Evolutionary conservation across 139 green algal genomes (phyloP).

Genomic region (Volvox africanus): DNA sequence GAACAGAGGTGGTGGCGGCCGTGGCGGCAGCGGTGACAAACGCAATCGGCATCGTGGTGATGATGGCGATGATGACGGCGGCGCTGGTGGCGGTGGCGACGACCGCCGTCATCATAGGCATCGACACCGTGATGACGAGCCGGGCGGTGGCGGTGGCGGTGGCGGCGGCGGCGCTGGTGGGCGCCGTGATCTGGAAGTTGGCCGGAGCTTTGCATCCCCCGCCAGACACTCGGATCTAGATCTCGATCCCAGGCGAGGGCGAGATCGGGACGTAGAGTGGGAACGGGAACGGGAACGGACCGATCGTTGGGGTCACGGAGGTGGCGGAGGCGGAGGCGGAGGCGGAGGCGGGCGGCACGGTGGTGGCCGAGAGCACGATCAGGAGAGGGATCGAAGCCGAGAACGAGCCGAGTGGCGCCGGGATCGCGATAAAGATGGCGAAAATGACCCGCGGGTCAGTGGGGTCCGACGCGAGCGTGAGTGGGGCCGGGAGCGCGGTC

Average conservation of each 20-base stretch:
- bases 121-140: not conserved
- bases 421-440: not conserved
- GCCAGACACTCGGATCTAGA: not conserved
- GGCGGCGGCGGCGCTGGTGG: too few species aligned
- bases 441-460: conserved; percentile 1
- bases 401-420: not conserved
- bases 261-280: not conserved
- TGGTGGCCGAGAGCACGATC: not conserved
- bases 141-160: not conserved
- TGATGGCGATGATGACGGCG: not conserved
- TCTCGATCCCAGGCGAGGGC: not conserved
- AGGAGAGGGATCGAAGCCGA: not conserved
- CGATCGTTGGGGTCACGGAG: not conserved
- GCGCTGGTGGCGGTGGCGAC: not conserved
- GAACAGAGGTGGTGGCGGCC: not conserved
- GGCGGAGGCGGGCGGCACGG: not conserved
- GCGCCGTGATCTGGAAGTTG: not conserved
- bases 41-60: not conserved
- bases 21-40: not conserved
- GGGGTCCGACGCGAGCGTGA: not conserved
- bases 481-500: not conserved
- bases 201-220: not conserved
- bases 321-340: not conserved
- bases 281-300: not conserved
- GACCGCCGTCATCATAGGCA: not conserved